Conservation (phyloP, 352 stramenopile species). For the Pythium biforme region DNA sequence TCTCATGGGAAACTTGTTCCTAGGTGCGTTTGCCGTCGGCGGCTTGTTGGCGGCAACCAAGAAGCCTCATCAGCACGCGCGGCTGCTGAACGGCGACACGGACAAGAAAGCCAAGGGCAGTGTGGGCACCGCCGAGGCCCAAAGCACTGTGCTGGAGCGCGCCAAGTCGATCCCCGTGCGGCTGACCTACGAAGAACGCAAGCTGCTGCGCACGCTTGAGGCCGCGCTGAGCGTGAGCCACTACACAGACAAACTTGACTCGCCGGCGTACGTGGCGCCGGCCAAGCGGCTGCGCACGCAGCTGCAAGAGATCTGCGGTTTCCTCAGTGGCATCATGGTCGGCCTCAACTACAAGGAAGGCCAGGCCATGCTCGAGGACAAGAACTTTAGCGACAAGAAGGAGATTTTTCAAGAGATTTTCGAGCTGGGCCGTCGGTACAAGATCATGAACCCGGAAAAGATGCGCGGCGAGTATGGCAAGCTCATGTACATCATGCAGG, state of each 20-base stretch:
- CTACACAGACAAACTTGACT: constrained; percentile 94
- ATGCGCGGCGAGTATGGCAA: constrained; percentile 97
- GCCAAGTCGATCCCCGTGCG: constrained; percentile 96
- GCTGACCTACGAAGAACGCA: constrained; percentile 93
- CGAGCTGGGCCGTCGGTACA: constrained; percentile 94
- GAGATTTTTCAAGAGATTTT: constrained; percentile 92
- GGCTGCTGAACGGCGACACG: not conserved
- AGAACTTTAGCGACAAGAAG: constrained; percentile 88
- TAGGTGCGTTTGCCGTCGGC: constrained; percentile 44
- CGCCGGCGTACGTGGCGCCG: constrained; percentile 50
- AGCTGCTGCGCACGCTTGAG: constrained; percentile 93
- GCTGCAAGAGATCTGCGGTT: constrained; percentile 90
- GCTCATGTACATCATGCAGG: constrained; percentile 93
- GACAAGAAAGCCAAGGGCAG: constrained; percentile 10
- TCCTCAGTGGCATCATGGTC: constrained; percentile 91
- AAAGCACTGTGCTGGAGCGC: constrained; percentile 79
- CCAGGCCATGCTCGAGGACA: constrained; percentile 85
- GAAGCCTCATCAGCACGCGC: constrained; percentile 11
- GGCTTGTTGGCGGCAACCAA: constrained; percentile 5
- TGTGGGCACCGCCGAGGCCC: constrained; percentile 19
- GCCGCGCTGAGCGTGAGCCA: constrained; percentile 91
- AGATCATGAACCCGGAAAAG: constrained; percentile 99
- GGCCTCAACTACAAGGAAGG: constrained; percentile 87
- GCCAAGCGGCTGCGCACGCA: constrained; percentile 87
- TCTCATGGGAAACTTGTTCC: constrained; percentile 85